phyloP scores from a whole-genome alignment of 306 rosid genomes.

The Phaseolus lunatus region DNA sequence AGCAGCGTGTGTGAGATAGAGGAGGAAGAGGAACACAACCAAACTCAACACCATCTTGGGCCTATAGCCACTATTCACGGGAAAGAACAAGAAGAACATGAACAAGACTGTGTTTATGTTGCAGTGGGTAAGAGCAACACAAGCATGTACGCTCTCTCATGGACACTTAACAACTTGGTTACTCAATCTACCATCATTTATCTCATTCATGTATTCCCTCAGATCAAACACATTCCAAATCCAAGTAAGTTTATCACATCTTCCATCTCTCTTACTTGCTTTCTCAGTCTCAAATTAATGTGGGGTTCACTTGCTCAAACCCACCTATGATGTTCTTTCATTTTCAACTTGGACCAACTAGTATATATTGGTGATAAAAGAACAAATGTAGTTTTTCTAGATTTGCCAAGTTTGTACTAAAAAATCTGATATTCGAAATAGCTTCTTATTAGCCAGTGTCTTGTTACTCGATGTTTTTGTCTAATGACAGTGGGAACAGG shows the following conservation, averaged over 20 bases:
- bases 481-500: conserved; percentile 77
- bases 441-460: not conserved
- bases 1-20: conserved; percentile 68
- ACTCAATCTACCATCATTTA: conserved; percentile 50
- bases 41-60: not conserved
- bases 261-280: not conserved
- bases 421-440: not conserved
- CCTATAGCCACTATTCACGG: conserved; percentile 49
- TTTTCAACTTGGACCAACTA: not conserved
- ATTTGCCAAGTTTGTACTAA: not conserved
- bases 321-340: not conserved
- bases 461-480: not conserved
- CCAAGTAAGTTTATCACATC: conserved; percentile 60
- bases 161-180: conserved; percentile 62
- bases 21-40: conserved; percentile 52
- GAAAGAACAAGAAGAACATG: conserved; percentile 38
- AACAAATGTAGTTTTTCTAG: not conserved
- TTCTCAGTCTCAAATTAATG: not conserved
- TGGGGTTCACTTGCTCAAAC: not conserved
- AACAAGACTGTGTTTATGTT: conserved; percentile 57
- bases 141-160: conserved; percentile 69
- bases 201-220: conserved; percentile 76
- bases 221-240: conserved; percentile 65
- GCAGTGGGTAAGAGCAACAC: conserved; percentile 66
- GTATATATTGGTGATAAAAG: not conserved